Base-by-base conservation (phyloP, 305 asterid genomes). In the Salvia sclarea region DNA sequence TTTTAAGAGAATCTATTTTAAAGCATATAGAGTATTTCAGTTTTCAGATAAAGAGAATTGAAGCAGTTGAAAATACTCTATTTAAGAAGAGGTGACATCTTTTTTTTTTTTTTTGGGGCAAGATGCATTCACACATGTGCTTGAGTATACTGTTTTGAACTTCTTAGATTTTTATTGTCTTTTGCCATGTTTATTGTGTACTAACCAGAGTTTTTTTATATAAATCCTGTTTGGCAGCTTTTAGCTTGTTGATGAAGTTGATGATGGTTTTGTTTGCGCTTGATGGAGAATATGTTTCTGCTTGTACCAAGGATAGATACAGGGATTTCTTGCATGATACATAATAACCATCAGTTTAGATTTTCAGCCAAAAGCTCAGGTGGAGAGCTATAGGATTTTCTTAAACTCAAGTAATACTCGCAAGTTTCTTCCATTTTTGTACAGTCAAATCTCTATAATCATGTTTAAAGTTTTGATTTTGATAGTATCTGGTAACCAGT, bases 381-480 rank as follows among this genome's bases (percentile, higher is more conserved):
- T 28, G 33, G 5, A 28, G 33, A 28, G 33, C 33, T 28, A 28
- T 28, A 28, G 41, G 2, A 5, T 53, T 53, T 24, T 56, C 47
- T 40, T 63, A n/a, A 64, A 50, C 62, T 21, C 21, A 12, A 21
- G 64, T 25, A 20, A 71, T n/a, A 47, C 52, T 49, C 33, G 44
- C 61, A 14, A 35, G 30, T 38, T 70, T 61, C 38, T 65, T 35
- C 14, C 47, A n/a, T 16, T 28, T 59, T 70, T 70, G 74, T 75
- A 75, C 24, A 68, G 66, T 68, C 24, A 60, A 37, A 50, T 60
- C 33, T 52, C 41, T 41, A 20, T 50, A 37, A 37, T 69, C 68
- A 44, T 75, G 57, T 62, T n/a, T n/a, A n/a, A n/a, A n/a, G n/a
- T n/a, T n/a, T n/a, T n/a, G n/a, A n/a, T n/a, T n/a, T n/a, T n/a